Base-by-base conservation (phyloP, 2,329 filamentous ascomycete species). In the Rutstroemia sydowiana region DNA sequence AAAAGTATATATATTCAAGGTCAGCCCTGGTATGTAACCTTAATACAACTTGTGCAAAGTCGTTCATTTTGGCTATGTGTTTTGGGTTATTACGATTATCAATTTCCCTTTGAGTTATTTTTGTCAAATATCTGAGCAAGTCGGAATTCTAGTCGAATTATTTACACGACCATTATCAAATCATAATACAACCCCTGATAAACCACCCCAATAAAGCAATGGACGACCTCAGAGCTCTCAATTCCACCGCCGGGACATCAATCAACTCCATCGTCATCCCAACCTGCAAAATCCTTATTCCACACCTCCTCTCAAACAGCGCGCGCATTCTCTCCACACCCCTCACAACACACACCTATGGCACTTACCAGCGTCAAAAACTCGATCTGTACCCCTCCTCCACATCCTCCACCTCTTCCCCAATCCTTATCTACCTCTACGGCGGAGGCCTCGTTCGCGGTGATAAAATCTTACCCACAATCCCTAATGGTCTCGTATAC, bases 371-470 rank as follows among this genome's bases (percentile, higher is more conserved):
- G 3, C 62, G 64, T 1, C 65, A 67, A 48, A 55, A 56, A 40
- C 53, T 66, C 5, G 63, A 66, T 30, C 31, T 65, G 26, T 66
- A 65, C 31, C 36, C 46, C 11, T 54, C 61, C 7, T 16, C n/a
- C 28, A 28, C 13, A n/a, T 14, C 48, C 3, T 41, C 55, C 5
- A 39, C 52, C 11, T n/a, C 46, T 5, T 40, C 52, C 3, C 51
- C 61, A 14, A 63, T 66, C 26, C 52, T 66, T 2, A 46, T 66
- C 21, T 67, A 59, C 51, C 51, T 64, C 34, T 62, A 66, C 41
- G 63, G 64, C 5, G 64, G 65, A 10, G 65, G 63, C 5, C 40
- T 65, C 3, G 54, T 56, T 13, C 26, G 51, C 23, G 65, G 65
- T 10, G 60, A 64, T 20, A 65, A 62, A 31, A 60, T 55, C 26